phyloP scores from a whole-genome alignment of 179 eudicot genomes.

The Silene vulgaris region DNA sequence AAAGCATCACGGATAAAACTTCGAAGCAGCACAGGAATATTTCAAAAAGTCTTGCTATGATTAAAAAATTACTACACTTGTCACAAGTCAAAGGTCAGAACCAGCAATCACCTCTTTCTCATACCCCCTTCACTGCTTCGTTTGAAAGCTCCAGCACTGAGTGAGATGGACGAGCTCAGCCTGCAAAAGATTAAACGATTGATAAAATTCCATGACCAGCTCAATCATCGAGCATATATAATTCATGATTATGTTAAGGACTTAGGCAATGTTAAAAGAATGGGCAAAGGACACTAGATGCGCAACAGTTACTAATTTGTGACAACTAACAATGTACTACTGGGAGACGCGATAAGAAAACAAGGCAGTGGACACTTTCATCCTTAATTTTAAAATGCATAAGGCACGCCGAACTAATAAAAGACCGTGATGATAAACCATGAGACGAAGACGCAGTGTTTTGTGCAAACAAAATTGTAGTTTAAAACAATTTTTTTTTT shows the following conservation, averaged over 20 bases:
- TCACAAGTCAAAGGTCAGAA: neutral
- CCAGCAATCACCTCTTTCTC: slow-evolving; percentile 55
- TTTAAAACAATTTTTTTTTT: too few relatives aligned
- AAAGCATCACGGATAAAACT: slow-evolving; percentile 9
- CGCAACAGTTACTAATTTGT: too few relatives aligned
- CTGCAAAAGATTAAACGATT: slow-evolving; percentile 36
- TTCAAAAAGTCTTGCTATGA: neutral
- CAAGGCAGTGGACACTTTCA: too few relatives aligned
- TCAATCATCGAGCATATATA: neutral
- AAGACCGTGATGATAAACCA: too few relatives aligned
- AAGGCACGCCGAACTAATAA: too few relatives aligned
- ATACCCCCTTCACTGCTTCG: slow-evolving; percentile 48
- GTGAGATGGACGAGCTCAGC: slow-evolving; percentile 35
- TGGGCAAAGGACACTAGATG: neutral
- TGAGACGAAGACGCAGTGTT: too few relatives aligned
- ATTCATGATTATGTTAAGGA: neutral
- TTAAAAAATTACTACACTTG: neutral
- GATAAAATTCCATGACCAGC: neutral
- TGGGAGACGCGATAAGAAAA: too few relatives aligned
- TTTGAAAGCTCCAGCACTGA: slow-evolving; percentile 37
- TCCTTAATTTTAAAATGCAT: too few relatives aligned
- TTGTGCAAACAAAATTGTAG: too few relatives aligned
- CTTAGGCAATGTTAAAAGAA: neutral
- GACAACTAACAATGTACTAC: too few relatives aligned
- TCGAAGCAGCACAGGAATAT: neutral